Evolutionary conservation across 2,329 filamentous ascomycete genomes (phyloP), one percentile per base, ranked within the genome.

Genomic region (Neofusicoccum sp.): DNA sequence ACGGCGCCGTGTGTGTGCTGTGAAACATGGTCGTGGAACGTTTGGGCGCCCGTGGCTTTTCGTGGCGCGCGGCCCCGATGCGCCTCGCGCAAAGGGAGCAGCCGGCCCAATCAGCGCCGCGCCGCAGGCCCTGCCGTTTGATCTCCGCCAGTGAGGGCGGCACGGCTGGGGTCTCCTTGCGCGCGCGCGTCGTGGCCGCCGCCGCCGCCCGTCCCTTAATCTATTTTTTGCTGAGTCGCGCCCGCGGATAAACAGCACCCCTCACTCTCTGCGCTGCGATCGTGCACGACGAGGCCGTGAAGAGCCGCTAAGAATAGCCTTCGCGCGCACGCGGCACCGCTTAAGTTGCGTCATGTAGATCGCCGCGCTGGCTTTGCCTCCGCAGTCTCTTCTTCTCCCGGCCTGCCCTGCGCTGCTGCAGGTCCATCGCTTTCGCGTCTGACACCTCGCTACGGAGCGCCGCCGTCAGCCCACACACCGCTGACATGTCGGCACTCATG

Each of bases 11-110:
- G 54, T 41, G 41, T n/a, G 45, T n/a, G 54, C 39, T 36, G 54
- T 58, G 54, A 58, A 58, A 58, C 54, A 58, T 12, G 3, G 54
- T 44, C 29, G 54, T 58, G 54, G 54, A 31, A 58, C 54, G 54
- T 58, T 58, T 58, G 54, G 39, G 36, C 41, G 50, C 52, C 34
- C 36, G 52, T 41, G 28, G 52, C 36, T 56, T 56, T 31, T 58
- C 16, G 37, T 58, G 54, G 54, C 39, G 54, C 54, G n/a, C 41
- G 54, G 54, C 45, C 52, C 52, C 52, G 52, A 56, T 56, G 34
- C 48, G 48, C 36, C 37, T 34, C 16, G 33, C 47, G 7, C 45
- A 8, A 33, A 6, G 14, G 41, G 41, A 4, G 33, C 48, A 54
- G 41, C 22, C 54, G 54, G 45, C n/a, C 54, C 54, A 58, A 45